Evolutionary conservation across 108 stramenopile genomes (phyloP), one percentile per base, ranked within the genome.

Genomic region (Aurantiochytrium sp.): DNA sequence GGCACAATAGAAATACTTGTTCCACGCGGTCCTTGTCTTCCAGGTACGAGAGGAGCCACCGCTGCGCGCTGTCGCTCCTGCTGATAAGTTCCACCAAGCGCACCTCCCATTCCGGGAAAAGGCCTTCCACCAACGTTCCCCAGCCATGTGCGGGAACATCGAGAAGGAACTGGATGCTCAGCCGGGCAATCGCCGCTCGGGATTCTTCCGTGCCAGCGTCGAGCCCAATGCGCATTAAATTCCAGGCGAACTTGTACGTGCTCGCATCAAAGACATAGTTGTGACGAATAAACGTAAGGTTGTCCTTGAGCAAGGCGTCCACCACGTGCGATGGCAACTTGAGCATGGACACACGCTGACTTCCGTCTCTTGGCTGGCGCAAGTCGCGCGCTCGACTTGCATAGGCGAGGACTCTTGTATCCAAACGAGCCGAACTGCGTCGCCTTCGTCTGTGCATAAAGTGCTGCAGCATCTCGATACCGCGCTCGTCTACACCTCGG

Each of bases 321-420:
- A 83, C 76, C n/a, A 83, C 76, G 76, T 83, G 76, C 76, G 76
- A 83, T 6, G 76, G 76, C 51, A 83, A 45, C 76, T 53, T 47
- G 19, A 53, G 45, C 49, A 53, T 83, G 43, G 51, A 83, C 49
- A 45, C 76, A 6, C 28, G n/a, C 8, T 55, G 45, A 23, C 49
- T 83, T 18, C 35, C 64, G 64, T 69, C 64, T 28, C 64, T 14
- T 23, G 21, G 21, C 25, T 69, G 10, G 25, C 25, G 64, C 64
- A 18, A 5, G 64, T 18, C 25, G 10, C 25, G 35, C 64, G 42
- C 42, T 8, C 64, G 64, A 18, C 64, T 69, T 69, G 64, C 64
- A 18, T 69, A 69, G 14, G 64, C 64, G 10, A 69, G 42, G 21
- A 23, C 25, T 8, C 35, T 42, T 23, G 64, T 2, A 10, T 69